These are phyloP conservation scores for Polychytrium aggregatum DNA, from an alignment of 192 early-diverging fungal species.

Conservation along the genomic window DNA sequence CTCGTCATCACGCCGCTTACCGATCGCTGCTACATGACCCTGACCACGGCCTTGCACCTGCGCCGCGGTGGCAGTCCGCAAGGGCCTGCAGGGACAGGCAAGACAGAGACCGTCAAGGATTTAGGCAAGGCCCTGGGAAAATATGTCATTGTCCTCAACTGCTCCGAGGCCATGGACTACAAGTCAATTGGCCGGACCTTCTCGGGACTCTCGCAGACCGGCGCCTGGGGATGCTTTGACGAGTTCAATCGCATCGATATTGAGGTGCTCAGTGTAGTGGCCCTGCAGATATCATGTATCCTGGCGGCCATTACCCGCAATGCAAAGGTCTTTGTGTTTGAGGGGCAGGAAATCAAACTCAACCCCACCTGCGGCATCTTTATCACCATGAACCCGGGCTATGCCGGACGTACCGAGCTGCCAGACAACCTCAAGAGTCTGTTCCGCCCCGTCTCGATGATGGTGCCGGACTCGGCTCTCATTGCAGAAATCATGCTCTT, in stretches of 20 bases:
- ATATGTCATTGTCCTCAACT: constrained; percentile 51
- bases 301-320: constrained; percentile 35
- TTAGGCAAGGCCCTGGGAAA: constrained; percentile 46
- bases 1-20: constrained; percentile 51
- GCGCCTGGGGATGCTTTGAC: constrained; percentile 57
- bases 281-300: constrained; percentile 44
- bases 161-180: constrained; percentile 50
- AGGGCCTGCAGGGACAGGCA: constrained; percentile 50
- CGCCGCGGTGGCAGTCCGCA: constrained; percentile 43
- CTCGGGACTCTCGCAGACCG: constrained; percentile 45
- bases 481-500: constrained; percentile 59
- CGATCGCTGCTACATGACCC: constrained; percentile 50
- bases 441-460: constrained; percentile 52
- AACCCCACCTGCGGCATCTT: constrained; percentile 41
- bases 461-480: constrained; percentile 47
- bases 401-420: constrained; percentile 43
- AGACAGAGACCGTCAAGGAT: constrained; percentile 55
- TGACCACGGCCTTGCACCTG: constrained; percentile 44
- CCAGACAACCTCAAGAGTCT: constrained; percentile 48
- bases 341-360: constrained; percentile 44
- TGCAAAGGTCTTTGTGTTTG: constrained; percentile 40
- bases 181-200: constrained; percentile 53
- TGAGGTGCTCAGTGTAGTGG: constrained; percentile 49
- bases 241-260: constrained; percentile 58
- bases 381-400: constrained; percentile 52